These are phyloP conservation scores for Aleurites moluccanus DNA, from an alignment of 441 rosid genomes.

Conservation along the genomic window DNA sequence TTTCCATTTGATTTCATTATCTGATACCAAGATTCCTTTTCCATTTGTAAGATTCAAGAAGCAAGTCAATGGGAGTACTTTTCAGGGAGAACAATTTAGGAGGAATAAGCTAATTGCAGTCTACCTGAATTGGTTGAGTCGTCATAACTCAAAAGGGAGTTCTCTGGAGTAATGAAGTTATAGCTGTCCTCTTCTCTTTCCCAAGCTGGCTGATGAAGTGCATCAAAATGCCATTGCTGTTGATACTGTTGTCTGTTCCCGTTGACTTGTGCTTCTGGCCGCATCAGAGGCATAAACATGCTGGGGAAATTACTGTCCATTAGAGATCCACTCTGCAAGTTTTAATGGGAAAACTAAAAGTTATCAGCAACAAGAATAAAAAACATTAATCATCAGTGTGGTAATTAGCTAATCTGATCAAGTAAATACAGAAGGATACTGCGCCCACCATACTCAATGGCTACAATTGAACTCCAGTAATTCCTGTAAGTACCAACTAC, in stretches of 20 bases:
- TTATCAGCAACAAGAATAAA: neutral
- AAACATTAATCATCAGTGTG: neutral
- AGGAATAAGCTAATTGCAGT: neutral
- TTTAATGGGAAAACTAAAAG: slow-evolving; percentile 5
- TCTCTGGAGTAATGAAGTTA: slow-evolving; percentile 55
- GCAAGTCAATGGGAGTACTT: neutral
- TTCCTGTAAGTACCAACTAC: neutral
- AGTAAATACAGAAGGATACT: neutral
- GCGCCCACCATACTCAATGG: neutral
- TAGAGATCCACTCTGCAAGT: slow-evolving; percentile 56
- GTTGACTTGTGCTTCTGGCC: slow-evolving; percentile 55
- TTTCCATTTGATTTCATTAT: neutral
- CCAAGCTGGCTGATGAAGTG: slow-evolving; percentile 59
- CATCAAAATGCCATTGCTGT: slow-evolving; percentile 61
- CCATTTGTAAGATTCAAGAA: neutral
- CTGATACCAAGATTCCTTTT: neutral
- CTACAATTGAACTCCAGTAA: neutral
- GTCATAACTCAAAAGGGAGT: slow-evolving; percentile 60
- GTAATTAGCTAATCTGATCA: neutral
- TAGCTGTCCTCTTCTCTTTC: slow-evolving; percentile 60
- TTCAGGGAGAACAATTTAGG: neutral
- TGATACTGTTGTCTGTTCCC: slow-evolving; percentile 61
- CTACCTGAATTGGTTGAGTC: slow-evolving; percentile 63
- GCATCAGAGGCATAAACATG: slow-evolving; percentile 57
- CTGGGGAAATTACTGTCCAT: slow-evolving; percentile 55